These are phyloP conservation scores for Chamaecrista fasciculata DNA, from an alignment of 306 rosid genomes.

Conservation along the genomic window DNA sequence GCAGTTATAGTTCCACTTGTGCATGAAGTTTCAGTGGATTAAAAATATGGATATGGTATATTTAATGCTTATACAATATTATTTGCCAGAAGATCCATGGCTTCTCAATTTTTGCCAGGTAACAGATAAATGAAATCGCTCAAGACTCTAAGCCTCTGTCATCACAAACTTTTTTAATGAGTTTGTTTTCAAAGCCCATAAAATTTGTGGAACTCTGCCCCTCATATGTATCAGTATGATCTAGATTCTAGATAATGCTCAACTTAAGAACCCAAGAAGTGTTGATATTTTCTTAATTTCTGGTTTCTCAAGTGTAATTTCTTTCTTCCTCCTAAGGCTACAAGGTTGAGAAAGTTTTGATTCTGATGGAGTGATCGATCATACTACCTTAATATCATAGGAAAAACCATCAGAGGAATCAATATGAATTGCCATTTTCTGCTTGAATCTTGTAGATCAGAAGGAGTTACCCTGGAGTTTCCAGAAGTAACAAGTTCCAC, in stretches of 20 bases:
- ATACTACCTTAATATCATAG: background rate
- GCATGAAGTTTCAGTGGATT: background rate
- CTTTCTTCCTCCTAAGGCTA: background rate
- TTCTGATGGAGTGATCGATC: background rate
- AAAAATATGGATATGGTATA: background rate
- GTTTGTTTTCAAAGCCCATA: background rate
- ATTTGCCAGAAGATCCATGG: slow-evolving; percentile 9
- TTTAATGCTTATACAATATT: background rate
- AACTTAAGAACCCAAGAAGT: background rate
- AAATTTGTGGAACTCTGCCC: background rate
- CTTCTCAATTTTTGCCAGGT: background rate
- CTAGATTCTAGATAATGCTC: background rate
- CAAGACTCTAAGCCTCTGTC: background rate
- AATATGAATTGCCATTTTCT: background rate
- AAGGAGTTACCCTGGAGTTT: slow-evolving; percentile 57
- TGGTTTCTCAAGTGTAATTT: background rate
- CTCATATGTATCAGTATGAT: background rate
- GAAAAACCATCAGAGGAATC: background rate
- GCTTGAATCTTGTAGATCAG: slow-evolving; percentile 39
- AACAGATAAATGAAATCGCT: background rate
- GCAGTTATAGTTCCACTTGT: slow-evolving; percentile 12
- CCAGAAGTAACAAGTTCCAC: slow-evolving; percentile 92
- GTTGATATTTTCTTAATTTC: background rate
- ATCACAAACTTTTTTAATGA: slow-evolving; percentile 8
- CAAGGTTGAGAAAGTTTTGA: background rate